Base-by-base conservation (phyloP, 2,329 filamentous ascomycete genomes). In the Cercospora zeae-maydis region DNA sequence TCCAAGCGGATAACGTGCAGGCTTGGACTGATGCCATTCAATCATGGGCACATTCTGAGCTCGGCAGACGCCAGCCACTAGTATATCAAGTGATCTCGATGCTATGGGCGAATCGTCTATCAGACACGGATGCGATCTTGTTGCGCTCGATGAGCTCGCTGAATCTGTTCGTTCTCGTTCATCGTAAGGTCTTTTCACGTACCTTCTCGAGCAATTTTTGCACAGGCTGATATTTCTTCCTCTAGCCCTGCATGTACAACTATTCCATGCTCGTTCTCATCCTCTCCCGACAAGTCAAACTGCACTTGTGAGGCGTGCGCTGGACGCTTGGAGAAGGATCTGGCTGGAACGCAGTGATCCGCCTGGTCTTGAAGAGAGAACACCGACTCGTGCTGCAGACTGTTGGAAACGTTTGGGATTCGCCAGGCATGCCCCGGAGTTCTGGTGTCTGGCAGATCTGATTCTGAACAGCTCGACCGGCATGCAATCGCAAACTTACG, bases 241-340 rank as follows among this genome's bases (percentile, higher is more conserved):
- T 11, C 10, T 45, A 59, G 57, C 47, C 13, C 33, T 59, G 4
- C 42, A 59, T 21, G 57, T 52, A 9, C 42, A 59, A 31, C 57
- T 59, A 7, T 59, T 59, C 27, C 57, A 59, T 39, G 57, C 57
- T 24, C 57, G 57, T 33, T 59, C 45, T 8, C 57, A 59, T 37
- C 57, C 57, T 7, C 34, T 59, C 10, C 57, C 57, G 14, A 21
- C 57, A 0, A 59, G 57, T 52, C 57, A 59, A 30, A 59, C 45
- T 21, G 42, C 57, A 4, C 49, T 52, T n/a, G 21, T 59, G 11
- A 16, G 33, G 37, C 57, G 34, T n/a, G 57, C 57, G 2, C 31
- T 59, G 2, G 34, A 59, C 16, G 24, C 42, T 14, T 59, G 57
- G 57, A 59, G 57, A 36, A 37, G 14, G 33, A 39, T 52, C 7